phyloP scores from a whole-genome alignment of 2,329 filamentous ascomycete species.

The Pseudocercospora pini-densiflorae region DNA sequence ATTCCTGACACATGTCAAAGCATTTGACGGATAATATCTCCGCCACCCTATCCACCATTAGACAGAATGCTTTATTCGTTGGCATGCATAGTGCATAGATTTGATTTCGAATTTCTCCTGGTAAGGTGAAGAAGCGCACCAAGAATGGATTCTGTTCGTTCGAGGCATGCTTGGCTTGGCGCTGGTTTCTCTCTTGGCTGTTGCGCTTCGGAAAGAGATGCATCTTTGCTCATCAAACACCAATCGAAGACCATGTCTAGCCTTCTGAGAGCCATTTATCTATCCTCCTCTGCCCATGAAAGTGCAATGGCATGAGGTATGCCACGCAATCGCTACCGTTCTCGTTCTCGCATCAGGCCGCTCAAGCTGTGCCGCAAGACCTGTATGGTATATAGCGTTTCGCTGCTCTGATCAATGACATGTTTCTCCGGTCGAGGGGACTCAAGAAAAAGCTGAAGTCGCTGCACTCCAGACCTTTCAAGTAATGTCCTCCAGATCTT shows the following conservation, averaged over 20 bases:
- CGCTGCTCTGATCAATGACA: background rate
- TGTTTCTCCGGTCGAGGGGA: background rate
- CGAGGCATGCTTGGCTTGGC: too few species aligned
- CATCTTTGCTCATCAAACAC: background rate
- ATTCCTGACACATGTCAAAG: too few species aligned
- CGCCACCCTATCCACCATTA: too few species aligned
- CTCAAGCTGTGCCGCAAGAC: background rate
- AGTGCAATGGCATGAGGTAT: background rate
- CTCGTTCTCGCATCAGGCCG: background rate
- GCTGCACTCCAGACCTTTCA: conserved; percentile 3
- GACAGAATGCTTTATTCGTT: too few species aligned
- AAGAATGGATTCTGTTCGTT: too few species aligned
- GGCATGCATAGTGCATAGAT: too few species aligned
- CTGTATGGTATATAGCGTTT: background rate
- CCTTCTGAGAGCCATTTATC: too few species aligned
- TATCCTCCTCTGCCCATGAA: background rate
- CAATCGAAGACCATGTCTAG: background rate
- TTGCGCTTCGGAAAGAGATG: too few species aligned
- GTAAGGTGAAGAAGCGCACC: too few species aligned
- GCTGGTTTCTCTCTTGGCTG: too few species aligned
- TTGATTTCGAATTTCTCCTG: too few species aligned
- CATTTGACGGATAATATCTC: too few species aligned
- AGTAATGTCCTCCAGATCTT: conserved; percentile 21
- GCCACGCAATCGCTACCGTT: background rate
- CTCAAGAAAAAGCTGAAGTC: background rate